These are phyloP conservation scores for Colletotrichum sp. DNA, from an alignment of 2,329 filamentous ascomycete species.

Conservation along the genomic window DNA sequence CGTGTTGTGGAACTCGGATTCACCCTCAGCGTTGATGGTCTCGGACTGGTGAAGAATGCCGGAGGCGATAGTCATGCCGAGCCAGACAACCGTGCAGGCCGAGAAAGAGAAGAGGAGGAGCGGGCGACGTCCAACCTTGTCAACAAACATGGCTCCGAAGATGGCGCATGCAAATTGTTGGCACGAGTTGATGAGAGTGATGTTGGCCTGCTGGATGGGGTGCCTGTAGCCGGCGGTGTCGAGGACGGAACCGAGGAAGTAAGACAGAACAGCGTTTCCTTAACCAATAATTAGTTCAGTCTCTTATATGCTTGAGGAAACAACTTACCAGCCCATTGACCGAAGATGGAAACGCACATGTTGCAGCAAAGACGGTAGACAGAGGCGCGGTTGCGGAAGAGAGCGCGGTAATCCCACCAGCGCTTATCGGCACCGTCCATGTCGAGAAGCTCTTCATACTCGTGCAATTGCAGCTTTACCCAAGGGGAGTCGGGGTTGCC, in stretches of 20 bases:
- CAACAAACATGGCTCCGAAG: conserved; percentile 54
- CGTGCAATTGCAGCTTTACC: conserved; percentile 49
- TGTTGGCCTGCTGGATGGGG: conserved; percentile 45
- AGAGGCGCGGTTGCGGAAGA: conserved; percentile 45
- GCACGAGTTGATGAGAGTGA: conserved; percentile 57
- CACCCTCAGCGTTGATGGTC: conserved; percentile 28
- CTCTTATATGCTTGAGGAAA: too few relatives aligned
- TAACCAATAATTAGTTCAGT: too few relatives aligned
- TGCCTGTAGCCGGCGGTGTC: conserved; percentile 53
- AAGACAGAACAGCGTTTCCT: conserved; percentile 29
- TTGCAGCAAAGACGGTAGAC: conserved; percentile 51
- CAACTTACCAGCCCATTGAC: conserved; percentile 47
- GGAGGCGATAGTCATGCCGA: conserved; percentile 54
- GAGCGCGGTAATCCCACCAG: conserved; percentile 52
- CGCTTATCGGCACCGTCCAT: conserved; percentile 49
- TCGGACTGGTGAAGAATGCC: conserved; percentile 39
- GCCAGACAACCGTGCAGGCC: conserved; percentile 53
- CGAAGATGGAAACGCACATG: conserved; percentile 46
- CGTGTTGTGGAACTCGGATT: conserved; percentile 33
- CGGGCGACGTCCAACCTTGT: conserved; percentile 56
- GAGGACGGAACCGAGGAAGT: conserved; percentile 47
- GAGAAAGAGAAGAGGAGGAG: conserved; percentile 56
- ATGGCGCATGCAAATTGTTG: conserved; percentile 55
- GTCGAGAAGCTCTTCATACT: conserved; percentile 48
- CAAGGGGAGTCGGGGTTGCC: conserved; percentile 49